These are phyloP conservation scores for Candida tibetensis DNA, from an alignment of 805 yeast genomes.

Conservation along the genomic window DNA sequence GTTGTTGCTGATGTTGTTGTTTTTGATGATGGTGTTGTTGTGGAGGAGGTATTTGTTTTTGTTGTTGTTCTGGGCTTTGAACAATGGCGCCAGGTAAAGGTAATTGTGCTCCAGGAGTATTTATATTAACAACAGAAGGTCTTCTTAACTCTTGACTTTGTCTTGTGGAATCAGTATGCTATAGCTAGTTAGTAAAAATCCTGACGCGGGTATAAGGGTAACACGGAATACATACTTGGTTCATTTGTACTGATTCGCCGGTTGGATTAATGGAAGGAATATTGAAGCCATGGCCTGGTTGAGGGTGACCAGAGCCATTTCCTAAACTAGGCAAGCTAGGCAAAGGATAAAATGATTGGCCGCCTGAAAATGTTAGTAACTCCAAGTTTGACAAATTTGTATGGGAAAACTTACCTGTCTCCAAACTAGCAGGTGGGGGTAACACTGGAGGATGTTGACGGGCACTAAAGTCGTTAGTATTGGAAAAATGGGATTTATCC, in stretches of 20 bases:
- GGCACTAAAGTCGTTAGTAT: constrained; percentile 33
- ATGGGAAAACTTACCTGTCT: constrained; percentile 40
- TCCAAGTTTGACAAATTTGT: no score
- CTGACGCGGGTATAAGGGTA: no score
- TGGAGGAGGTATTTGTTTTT: constrained; percentile 14
- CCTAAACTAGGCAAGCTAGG: constrained; percentile 53
- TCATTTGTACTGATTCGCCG: constrained; percentile 23
- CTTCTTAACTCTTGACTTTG: constrained; percentile 23
- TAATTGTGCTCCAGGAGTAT: constrained; percentile 17
- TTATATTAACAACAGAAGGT: constrained; percentile 21
- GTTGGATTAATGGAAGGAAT: constrained; percentile 47
- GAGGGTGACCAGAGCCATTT: constrained; percentile 34
- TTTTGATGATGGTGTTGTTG: constrained; percentile 12
- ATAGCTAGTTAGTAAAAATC: constrained; percentile 12
- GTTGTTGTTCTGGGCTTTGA: constrained; percentile 12
- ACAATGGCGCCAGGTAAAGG: constrained; percentile 30
- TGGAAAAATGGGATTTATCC: background rate
- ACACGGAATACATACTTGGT: constrained; percentile 23
- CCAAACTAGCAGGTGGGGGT: constrained; percentile 58
- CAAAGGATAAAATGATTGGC: constrained; percentile 47
- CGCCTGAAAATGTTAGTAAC: constrained; percentile 36
- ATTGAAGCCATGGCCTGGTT: constrained; percentile 45
- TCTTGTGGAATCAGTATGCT: constrained; percentile 18
- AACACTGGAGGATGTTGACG: constrained; percentile 60
- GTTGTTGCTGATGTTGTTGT: constrained; percentile 16